Conservation (phyloP, 805 yeast species). For the Helenozyma rhizophorensis region DNA sequence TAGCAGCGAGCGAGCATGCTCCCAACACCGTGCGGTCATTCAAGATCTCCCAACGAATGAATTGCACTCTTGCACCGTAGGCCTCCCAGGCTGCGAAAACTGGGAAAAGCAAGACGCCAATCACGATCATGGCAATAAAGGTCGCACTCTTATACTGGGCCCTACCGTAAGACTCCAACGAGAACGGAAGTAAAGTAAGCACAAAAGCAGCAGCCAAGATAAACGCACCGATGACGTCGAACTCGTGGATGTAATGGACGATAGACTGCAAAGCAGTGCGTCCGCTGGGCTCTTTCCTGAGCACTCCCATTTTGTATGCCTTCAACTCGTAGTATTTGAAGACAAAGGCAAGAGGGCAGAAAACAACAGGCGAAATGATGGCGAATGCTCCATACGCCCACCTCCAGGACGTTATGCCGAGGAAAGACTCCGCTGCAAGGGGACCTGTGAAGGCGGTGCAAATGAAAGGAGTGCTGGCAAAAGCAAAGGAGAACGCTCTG, state of each 20-base stretch:
- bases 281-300: background rate
- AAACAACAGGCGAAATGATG: slow-evolving; percentile 1
- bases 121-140: slow-evolving; percentile 3
- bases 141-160: slow-evolving; percentile 2
- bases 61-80: slow-evolving; percentile 16
- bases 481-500: slow-evolving; percentile 2
- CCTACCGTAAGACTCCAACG: background rate
- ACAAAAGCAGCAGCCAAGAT: slow-evolving; percentile 3
- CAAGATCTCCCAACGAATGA: slow-evolving; percentile 21
- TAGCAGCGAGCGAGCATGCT: slow-evolving; percentile 11
- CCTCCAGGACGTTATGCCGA: slow-evolving; percentile 31
- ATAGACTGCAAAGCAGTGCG: background rate
- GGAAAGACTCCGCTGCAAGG: slow-evolving; percentile 17
- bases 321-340: slow-evolving; percentile 2
- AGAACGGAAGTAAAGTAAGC: slow-evolving; percentile 3
- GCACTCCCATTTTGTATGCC: background rate
- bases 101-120: slow-evolving; percentile 6
- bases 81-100: slow-evolving; percentile 14
- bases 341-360: slow-evolving; percentile 1
- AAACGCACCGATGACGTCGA: slow-evolving; percentile 1
- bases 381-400: slow-evolving; percentile 28
- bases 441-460: slow-evolving; percentile 5
- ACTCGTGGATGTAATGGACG: slow-evolving; percentile 3
- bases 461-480: slow-evolving; percentile 3
- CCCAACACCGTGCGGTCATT: slow-evolving; percentile 21